These are phyloP conservation scores for Trichoderma polysporum DNA, from an alignment of 2,329 filamentous ascomycete genomes.

Conservation along the genomic window DNA sequence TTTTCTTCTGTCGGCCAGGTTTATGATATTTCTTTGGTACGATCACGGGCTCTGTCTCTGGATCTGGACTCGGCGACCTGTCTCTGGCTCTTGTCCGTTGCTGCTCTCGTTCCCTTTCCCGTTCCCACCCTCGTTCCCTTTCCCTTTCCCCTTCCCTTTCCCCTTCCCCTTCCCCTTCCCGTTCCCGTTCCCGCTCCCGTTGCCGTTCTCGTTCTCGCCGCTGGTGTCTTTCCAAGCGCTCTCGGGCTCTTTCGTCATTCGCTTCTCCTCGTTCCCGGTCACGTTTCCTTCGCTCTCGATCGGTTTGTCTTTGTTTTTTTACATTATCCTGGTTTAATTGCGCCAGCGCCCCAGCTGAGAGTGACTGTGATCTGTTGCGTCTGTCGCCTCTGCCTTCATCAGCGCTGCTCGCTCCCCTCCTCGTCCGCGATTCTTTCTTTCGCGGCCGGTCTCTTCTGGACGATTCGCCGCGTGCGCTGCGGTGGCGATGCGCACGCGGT, in stretches of 20 bases:
- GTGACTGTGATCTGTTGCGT: slow-evolving; percentile 29
- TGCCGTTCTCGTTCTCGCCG: slow-evolving; percentile 20
- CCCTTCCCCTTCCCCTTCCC: slow-evolving; percentile 26
- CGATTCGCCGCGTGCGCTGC: slow-evolving; percentile 32
- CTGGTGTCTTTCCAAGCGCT: slow-evolving; percentile 22
- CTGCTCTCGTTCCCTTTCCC: slow-evolving; percentile 25
- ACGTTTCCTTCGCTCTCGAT: slow-evolving; percentile 31
- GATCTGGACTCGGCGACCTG: slow-evolving; percentile 22
- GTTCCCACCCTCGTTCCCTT: slow-evolving; percentile 25
- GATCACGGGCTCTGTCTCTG: slow-evolving; percentile 25
- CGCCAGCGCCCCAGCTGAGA: slow-evolving; percentile 60
- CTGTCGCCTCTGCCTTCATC: slow-evolving; percentile 35
- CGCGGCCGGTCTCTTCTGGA: slow-evolving; percentile 38
- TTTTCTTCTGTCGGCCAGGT: slow-evolving; percentile 42
- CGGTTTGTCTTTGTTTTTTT: slow-evolving; percentile 48
- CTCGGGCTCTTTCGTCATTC: slow-evolving; percentile 22
- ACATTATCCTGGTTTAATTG: slow-evolving; percentile 63
- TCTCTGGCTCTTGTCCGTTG: slow-evolving; percentile 28
- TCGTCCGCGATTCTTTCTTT: slow-evolving; percentile 37
- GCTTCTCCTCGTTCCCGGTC: slow-evolving; percentile 17
- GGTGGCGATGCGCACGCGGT: slow-evolving; percentile 33
- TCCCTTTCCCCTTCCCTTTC: slow-evolving; percentile 26
- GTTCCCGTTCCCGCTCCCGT: slow-evolving; percentile 25
- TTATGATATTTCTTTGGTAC: slow-evolving; percentile 35
- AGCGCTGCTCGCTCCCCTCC: slow-evolving; percentile 34